phyloP scores from a whole-genome alignment of 2,329 filamentous ascomycete species.

The Chrysoporthe austroafricana region DNA sequence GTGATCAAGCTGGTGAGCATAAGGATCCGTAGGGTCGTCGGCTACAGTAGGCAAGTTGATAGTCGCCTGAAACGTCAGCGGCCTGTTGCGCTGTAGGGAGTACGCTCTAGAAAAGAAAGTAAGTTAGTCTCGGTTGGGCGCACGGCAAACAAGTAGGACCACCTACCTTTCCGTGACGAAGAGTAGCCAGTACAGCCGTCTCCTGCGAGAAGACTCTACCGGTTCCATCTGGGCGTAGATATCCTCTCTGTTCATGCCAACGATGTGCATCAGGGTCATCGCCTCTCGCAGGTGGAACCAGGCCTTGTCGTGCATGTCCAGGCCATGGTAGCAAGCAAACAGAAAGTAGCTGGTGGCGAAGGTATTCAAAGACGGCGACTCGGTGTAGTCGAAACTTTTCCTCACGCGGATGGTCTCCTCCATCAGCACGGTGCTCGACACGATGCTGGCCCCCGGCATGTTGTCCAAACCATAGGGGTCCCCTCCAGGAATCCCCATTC shows the following conservation, averaged over 20 bases:
- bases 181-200: constrained; percentile 74
- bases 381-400: constrained; percentile 64
- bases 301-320: constrained; percentile 74
- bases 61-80: constrained; percentile 70
- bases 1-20: constrained; percentile 55
- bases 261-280: constrained; percentile 68
- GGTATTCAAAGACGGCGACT: constrained; percentile 58
- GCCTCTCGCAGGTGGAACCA: constrained; percentile 82
- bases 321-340: constrained; percentile 71
- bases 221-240: constrained; percentile 62
- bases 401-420: constrained; percentile 69
- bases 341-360: constrained; percentile 79
- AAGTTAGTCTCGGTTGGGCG: constrained; percentile 29
- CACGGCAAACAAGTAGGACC: not conserved
- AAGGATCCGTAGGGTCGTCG: constrained; percentile 62
- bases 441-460: constrained; percentile 62
- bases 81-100: constrained; percentile 70
- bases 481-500: constrained; percentile 62
- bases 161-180: constrained; percentile 70
- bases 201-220: constrained; percentile 64
- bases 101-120: constrained; percentile 58
- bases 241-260: constrained; percentile 65
- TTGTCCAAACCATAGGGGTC: constrained; percentile 62
- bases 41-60: constrained; percentile 66
- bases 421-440: constrained; percentile 68